Base-by-base conservation (phyloP, 1,284 basidiomycete species). In the Bondarzewia mesenterica region DNA sequence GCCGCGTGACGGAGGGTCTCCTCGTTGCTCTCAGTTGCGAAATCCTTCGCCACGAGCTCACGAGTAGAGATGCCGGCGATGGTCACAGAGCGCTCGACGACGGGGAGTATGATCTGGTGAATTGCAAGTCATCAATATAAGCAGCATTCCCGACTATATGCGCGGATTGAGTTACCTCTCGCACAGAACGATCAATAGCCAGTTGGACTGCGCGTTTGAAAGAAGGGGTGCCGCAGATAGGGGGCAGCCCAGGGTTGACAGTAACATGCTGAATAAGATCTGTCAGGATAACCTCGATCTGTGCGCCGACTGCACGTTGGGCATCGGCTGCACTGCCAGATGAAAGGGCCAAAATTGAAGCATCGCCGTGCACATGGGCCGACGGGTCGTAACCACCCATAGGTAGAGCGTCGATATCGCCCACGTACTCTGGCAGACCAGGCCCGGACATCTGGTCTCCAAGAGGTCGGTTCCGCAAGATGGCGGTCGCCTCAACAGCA, bases 21-120 rank as follows among this genome's bases (percentile, higher is more conserved):
- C 60, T 98, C 93, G 62, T 91, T 93, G 16, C 85, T 74, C 58
- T 99, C 96, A 54, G 92, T 93, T 3, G 91, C 93, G 59, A 96
- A 99, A 67, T 99, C 96, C 69, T 99, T 99, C 51, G 86, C 80
- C 25, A 97, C 91, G 7, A 99, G 75, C 65, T 99, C 96, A 37
- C 93, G 79, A 15, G 95, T 96, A 18, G 96, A 99, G 57, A 99
- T 97, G 26, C 93, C 92, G 7, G 96, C 96, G 57, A 99, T 99
- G 2, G 96, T 99, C 39, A 98, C 96, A n/a, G 93, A 97, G 50
- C 96, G 82, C 64, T 99, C 96, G 16, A 99, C 95, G 43, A 99
- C 95, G 4, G 96, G 96, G 15, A 94, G 74, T 57, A 99, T 95
- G 57, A 99, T 98, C 82, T 89, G 20, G 18, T 23, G 39, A 20